Percentiles rank a stretch among this genome's conserved stretches.
Evolutionary conservation across 2,329 filamentous ascomycete species (phyloP).

Genomic region (Knoxdaviesia capensis): DNA sequence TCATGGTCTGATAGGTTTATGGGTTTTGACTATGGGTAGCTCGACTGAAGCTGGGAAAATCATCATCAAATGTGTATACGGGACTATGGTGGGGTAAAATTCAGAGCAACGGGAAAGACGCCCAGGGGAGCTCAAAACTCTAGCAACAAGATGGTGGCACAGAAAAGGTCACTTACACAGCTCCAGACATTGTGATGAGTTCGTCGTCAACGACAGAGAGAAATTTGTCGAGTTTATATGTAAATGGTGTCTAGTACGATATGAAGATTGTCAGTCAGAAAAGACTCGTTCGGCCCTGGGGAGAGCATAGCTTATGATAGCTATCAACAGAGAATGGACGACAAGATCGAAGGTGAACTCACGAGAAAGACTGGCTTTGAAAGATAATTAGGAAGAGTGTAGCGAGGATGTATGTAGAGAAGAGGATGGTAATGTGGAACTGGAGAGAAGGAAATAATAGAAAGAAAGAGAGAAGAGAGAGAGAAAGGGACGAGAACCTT

Average conservation of each 20-base stretch:
- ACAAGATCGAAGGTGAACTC: not conserved
- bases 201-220: slow-evolving; percentile 1
- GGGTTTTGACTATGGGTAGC: too few species aligned
- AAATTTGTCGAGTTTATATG: not conserved
- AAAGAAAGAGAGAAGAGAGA: not conserved
- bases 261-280: slow-evolving; percentile 1
- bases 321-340: not conserved
- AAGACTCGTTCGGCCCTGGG: not conserved
- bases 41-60: too few species aligned
- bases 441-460: not conserved
- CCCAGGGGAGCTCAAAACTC: too few species aligned
- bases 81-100: too few species aligned
- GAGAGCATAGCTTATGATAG: too few species aligned
- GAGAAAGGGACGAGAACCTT: not conserved
- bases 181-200: slow-evolving; percentile 36
- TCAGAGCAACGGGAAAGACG: too few species aligned
- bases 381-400: slow-evolving; percentile 1
- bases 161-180: slow-evolving; percentile 37
- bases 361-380: slow-evolving; percentile 3
- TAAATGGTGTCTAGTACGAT: not conserved
- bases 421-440: not conserved
- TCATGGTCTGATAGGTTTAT: too few species aligned
- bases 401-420: not conserved
- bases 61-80: too few species aligned
- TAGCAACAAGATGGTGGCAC: not conserved